Evolutionary conservation across 768 basidiomycete genomes (phyloP).

Genomic region (Leccinum sublutescens): DNA sequence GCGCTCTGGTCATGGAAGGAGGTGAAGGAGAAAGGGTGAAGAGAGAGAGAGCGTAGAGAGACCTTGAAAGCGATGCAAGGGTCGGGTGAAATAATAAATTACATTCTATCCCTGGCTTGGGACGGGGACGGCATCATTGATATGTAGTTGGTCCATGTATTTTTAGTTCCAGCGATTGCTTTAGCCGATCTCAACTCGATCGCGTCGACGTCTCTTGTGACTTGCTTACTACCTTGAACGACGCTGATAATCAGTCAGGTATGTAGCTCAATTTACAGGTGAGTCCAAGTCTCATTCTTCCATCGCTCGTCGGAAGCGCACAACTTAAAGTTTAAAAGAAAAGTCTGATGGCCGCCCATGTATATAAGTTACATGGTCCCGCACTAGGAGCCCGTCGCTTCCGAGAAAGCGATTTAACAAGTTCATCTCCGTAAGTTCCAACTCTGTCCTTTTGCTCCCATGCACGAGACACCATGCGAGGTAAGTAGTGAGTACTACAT

Average conservation of each 20-base stretch:
- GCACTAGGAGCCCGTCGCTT: background rate
- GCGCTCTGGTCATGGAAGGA: slow-evolving; percentile 26
- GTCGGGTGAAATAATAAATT: slow-evolving; percentile 7
- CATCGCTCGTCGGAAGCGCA: background rate
- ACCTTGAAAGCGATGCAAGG: slow-evolving; percentile 18
- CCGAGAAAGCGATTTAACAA: background rate
- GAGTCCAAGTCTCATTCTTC: background rate
- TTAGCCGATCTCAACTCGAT: no score
- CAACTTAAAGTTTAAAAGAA: background rate
- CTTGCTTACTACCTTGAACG: no score
- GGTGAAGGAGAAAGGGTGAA: background rate
- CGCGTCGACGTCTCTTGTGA: no score
- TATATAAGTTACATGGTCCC: background rate
- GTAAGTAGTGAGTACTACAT: no score
- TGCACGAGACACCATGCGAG: background rate
- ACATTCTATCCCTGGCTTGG: background rate
- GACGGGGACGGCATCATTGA: no score
- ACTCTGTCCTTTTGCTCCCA: background rate
- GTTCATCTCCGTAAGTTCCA: background rate
- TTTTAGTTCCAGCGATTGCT: background rate
- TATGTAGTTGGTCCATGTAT: background rate
- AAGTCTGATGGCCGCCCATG: background rate
- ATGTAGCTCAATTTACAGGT: no score
- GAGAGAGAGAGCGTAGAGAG: background rate
- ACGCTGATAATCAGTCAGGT: no score